Conservation (phyloP, 1,139 yeast genomes). For the Kluyveromyces sp. region DNA sequence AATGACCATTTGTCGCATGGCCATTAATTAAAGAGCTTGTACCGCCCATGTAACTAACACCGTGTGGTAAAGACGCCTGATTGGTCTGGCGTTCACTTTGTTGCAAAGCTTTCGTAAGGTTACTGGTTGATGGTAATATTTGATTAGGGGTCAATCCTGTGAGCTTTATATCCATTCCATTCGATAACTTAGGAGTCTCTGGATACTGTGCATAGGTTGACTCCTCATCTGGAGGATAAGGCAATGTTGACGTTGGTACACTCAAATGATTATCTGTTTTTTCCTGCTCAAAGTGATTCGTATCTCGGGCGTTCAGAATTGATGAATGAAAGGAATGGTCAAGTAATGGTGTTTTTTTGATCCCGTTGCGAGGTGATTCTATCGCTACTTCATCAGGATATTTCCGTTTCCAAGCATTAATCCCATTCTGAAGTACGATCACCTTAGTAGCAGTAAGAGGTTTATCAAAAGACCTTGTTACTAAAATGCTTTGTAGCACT, state of each 20-base stretch:
- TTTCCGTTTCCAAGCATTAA: slow-evolving; percentile 17
- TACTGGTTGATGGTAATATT: slow-evolving; percentile 5
- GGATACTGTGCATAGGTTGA: slow-evolving; percentile 3
- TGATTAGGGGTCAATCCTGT: slow-evolving; percentile 2
- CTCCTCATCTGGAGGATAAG: background rate
- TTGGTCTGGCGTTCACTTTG: slow-evolving; percentile 6
- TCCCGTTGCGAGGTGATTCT: background rate
- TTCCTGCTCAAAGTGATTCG: background rate
- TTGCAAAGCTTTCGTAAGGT: slow-evolving; percentile 6
- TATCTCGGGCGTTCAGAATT: background rate
- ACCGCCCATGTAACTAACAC: slow-evolving; percentile 22
- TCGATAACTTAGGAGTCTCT: slow-evolving; percentile 4
- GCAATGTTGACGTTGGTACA: background rate
- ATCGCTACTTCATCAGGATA: slow-evolving; percentile 1
- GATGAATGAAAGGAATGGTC: background rate
- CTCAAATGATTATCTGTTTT: background rate
- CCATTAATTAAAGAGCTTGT: too few relatives aligned
- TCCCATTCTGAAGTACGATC: slow-evolving; percentile 20
- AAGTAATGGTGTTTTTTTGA: background rate
- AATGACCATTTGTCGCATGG: background rate
- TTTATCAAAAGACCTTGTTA: slow-evolving; percentile 25
- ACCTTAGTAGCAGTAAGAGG: slow-evolving; percentile 19
- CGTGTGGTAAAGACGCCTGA: slow-evolving; percentile 10
- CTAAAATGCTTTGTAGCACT: slow-evolving; percentile 19
- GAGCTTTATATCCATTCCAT: background rate